Evolutionary conservation across 805 yeast species (phyloP).

Genomic region (Kluyveromyces aestuarii): DNA sequence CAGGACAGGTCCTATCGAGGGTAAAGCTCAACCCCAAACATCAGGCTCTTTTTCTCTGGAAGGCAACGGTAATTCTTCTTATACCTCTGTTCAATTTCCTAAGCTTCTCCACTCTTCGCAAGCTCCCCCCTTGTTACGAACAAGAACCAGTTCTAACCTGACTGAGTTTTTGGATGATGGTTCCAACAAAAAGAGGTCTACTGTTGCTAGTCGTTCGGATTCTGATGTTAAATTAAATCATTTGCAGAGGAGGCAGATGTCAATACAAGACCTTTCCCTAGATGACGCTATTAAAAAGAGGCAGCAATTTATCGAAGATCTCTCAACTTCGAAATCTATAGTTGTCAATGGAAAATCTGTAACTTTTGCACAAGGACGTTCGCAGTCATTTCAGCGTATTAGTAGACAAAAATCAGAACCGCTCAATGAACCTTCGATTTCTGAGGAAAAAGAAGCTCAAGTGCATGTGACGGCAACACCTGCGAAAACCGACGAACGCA

Average conservation of each 20-base stretch:
- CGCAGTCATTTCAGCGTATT: conserved; percentile 22
- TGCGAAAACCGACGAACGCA: conserved; percentile 1
- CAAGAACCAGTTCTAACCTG: conserved; percentile 19
- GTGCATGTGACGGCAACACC: conserved; percentile 28
- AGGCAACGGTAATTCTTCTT: background rate
- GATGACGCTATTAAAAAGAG: conserved; percentile 1
- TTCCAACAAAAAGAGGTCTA: conserved; percentile 9
- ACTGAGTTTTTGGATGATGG: conserved; percentile 19
- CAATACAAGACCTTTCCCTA: conserved; percentile 13
- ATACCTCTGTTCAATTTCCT: conserved; percentile 2
- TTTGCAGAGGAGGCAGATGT: conserved; percentile 23
- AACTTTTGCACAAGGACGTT: background rate
- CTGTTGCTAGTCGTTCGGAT: conserved; percentile 17
- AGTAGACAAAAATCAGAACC: conserved; percentile 17
- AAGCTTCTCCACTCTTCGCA: background rate
- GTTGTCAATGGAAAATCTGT: conserved; percentile 1
- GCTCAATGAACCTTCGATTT: background rate
- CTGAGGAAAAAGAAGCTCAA: background rate
- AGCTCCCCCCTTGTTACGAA: conserved; percentile 5
- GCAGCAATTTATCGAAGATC: background rate
- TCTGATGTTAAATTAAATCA: conserved; percentile 23
- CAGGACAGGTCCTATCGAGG: background rate
- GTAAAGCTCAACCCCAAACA: background rate
- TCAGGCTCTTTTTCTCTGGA: background rate
- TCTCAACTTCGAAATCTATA: background rate